Evolutionary conservation across 192 early-diverging fungal species (phyloP), one percentile per base, ranked within the genome.

Genomic region (Linnemannia schmuckeri): DNA sequence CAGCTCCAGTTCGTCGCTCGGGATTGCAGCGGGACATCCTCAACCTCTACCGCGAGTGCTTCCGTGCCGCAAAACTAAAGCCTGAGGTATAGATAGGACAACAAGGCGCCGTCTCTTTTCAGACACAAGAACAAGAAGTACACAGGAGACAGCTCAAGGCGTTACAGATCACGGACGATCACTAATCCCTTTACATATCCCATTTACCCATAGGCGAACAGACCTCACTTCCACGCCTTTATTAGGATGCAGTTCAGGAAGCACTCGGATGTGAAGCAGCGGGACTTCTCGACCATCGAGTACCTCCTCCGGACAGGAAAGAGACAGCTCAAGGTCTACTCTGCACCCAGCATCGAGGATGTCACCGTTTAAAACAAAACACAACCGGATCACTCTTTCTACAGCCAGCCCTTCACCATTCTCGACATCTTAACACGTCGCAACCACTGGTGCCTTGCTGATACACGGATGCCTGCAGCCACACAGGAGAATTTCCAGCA

Each of bases 281-380:
- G 89, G 6, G 95, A 95, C 72, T 93, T 94, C 83, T 80, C 91
- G 18, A 93, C 95, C 4, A 94, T 94, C 37, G 95, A 95, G 82
- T 93, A 94, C 68, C 88, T 95, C 78, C 87, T 95, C 68, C 89
- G 95, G 40, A 89, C 89, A 41, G 95, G 95, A 13, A 90, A 91
- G 38, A 88, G 92, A 33, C 93, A 94, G 72, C 82, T 95, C 52
- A 90, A 94, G 68, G 90, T 90, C 37, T 95, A 94, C 78, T 88
- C 84, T 78, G 82, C 91, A 20, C 92, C 93, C 15, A 91, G 90
- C 70, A 92, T 95, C 70, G 88, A 89, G 80, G 94, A 94, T 80
- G 89, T 95, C 13, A 87, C 85, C 7, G 40, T 87, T 18, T 87
- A 87, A 52, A 52, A 52, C 17, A 52, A 52, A 5, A 15, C 44